A percentile compares a stretch with the other conserved stretches of the same genome.
These are phyloP conservation scores for Notholithocarpus densiflorus DNA, from an alignment of 306 rosid genomes.

Conservation along the genomic window DNA sequence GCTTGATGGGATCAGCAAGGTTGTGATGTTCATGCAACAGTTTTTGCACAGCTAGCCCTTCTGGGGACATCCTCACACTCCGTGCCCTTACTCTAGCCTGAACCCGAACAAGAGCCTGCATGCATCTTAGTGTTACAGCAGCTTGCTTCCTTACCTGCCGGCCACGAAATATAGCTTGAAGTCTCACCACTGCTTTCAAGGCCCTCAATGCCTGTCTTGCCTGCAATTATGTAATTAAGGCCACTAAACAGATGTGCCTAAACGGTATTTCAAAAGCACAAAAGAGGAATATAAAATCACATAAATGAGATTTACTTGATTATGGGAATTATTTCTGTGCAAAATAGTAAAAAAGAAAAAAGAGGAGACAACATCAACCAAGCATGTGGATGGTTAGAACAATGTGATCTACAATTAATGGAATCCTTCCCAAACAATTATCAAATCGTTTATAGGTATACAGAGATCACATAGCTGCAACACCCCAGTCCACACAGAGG, in stretches of 20 bases:
- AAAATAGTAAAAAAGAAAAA: background rate
- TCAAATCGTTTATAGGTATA: too few species aligned
- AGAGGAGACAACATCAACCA: background rate
- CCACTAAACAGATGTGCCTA: background rate
- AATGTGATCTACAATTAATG: background rate
- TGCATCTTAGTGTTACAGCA: slow-evolving; percentile 80
- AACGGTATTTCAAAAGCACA: background rate
- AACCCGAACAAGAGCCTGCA: slow-evolving; percentile 93
- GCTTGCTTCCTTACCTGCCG: slow-evolving; percentile 85
- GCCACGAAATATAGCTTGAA: slow-evolving; percentile 91
- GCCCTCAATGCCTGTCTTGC: slow-evolving; percentile 87
- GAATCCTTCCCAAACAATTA: too few species aligned
- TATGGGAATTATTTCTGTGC: background rate
- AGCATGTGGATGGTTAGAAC: background rate
- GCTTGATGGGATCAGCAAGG: slow-evolving; percentile 53
- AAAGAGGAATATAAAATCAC: background rate
- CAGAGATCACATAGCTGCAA: too few species aligned
- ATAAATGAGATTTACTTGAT: background rate
- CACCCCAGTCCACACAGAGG: too few species aligned
- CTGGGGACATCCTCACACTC: slow-evolving; percentile 35
- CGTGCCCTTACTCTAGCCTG: slow-evolving; percentile 62
- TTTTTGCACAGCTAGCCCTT: slow-evolving; percentile 34
- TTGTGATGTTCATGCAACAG: slow-evolving; percentile 22
- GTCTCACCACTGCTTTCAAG: slow-evolving; percentile 77
- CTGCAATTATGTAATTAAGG: slow-evolving; percentile 33